Percentiles rank a stretch among this genome's conserved stretches.
Conservation (phyloP, 768 basidiomycete genomes). For the Hemileccinum impolitum region DNA sequence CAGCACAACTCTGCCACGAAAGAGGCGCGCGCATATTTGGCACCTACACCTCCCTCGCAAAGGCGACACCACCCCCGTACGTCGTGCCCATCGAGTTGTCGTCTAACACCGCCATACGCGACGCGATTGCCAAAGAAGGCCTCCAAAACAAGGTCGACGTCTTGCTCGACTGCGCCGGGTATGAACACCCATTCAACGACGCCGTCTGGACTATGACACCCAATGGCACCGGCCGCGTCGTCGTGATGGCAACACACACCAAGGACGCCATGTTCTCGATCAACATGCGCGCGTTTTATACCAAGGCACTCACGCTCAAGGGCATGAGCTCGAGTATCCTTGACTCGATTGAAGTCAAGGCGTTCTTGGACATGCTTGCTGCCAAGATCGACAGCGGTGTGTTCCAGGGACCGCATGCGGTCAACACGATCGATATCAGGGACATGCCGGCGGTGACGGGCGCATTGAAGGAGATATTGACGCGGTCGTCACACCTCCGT, state of each 20-base stretch:
- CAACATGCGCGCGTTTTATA: conserved; percentile 31
- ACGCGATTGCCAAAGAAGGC: conserved; percentile 23
- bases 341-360: conserved; percentile 21
- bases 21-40: conserved; percentile 33
- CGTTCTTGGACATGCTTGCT: conserved; percentile 27
- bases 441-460: conserved; percentile 17
- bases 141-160: conserved; percentile 33
- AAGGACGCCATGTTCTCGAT: conserved; percentile 31
- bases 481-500: conserved; percentile 27
- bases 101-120: conserved; percentile 30
- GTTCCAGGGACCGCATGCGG: conserved; percentile 26
- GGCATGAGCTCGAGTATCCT: conserved; percentile 31
- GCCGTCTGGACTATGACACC: conserved; percentile 33
- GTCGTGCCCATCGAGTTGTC: conserved; percentile 32
- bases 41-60: conserved; percentile 32
- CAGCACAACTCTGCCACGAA: conserved; percentile 31
- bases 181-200: conserved; percentile 32
- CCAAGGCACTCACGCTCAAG: conserved; percentile 29
- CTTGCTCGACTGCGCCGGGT: conserved; percentile 33
- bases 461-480: conserved; percentile 25
- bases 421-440: conserved; percentile 20
- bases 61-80: conserved; percentile 22
- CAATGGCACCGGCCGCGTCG: conserved; percentile 30
- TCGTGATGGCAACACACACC: conserved; percentile 35
- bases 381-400: conserved; percentile 29